These are phyloP conservation scores for Abortiporus biennis DNA, from an alignment of 1,284 basidiomycete species.

Conservation along the genomic window DNA sequence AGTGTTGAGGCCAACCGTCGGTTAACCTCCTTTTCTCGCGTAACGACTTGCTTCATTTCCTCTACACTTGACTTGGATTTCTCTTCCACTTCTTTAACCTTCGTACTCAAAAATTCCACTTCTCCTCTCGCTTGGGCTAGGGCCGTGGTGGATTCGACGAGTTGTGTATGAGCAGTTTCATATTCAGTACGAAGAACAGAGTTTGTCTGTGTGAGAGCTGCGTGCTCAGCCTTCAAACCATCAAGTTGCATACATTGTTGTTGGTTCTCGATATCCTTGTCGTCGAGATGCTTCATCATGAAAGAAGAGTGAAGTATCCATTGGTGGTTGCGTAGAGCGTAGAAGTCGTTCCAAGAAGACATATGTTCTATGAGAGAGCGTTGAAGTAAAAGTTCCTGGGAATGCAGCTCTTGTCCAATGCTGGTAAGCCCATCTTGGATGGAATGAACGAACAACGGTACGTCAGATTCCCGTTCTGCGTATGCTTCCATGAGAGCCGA, in stretches of 20 bases:
- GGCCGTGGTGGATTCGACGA: conserved; percentile 22
- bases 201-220: conserved; percentile 33
- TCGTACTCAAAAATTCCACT: conserved; percentile 16
- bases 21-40: conserved; percentile 45
- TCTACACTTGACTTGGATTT: conserved; percentile 19
- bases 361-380: background rate
- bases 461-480: conserved; percentile 3
- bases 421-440: background rate
- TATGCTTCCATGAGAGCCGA: no score
- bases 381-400: no score
- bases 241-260: conserved; percentile 32
- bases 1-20: conserved; percentile 43
- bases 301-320: conserved; percentile 16
- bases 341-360: background rate
- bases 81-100: conserved; percentile 19
- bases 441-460: background rate
- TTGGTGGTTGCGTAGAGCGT: conserved; percentile 5
- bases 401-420: background rate
- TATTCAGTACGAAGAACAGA: conserved; percentile 33
- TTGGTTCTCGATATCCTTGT: conserved; percentile 21
- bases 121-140: conserved; percentile 20
- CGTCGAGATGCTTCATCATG: conserved; percentile 14
- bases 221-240: conserved; percentile 29
- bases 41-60: conserved; percentile 23
- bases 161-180: conserved; percentile 18